A percentile compares a stretch with the other conserved stretches of the same genome.
Evolutionary conservation across 73 alveolate species (phyloP).

Genomic region (Tetrahymena borealis): DNA sequence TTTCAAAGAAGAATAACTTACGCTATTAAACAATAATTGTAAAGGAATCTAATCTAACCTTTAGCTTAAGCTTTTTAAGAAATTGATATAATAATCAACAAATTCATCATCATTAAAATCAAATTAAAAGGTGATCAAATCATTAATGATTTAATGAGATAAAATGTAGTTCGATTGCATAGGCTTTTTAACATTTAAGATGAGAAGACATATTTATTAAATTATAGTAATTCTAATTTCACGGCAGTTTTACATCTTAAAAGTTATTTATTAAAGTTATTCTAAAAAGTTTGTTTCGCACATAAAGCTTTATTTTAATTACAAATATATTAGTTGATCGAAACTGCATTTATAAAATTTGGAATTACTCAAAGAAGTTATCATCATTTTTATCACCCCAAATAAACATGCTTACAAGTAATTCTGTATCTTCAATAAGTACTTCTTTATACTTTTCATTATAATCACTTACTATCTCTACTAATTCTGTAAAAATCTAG

Average conservation of each 20-base stretch:
- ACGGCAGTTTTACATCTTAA: conserved; percentile 27
- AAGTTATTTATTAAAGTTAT: conserved; percentile 24
- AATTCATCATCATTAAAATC: conserved; percentile 59
- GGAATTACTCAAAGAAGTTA: conserved; percentile 39
- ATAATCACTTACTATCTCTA: background rate
- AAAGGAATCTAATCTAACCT: conserved; percentile 41
- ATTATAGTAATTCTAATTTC: conserved; percentile 47
- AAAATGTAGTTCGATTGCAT: conserved; percentile 6
- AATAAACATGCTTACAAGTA: background rate
- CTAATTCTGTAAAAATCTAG: background rate
- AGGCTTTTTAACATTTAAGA: conserved; percentile 40
- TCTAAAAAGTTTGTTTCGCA: conserved; percentile 48
- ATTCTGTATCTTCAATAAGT: background rate
- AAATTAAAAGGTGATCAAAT: conserved; percentile 35
- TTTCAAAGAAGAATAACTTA: background rate
- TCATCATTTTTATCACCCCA: conserved; percentile 44
- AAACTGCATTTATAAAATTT: too few relatives aligned
- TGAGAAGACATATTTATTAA: conserved; percentile 1
- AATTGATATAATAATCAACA: conserved; percentile 51
- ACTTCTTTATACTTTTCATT: background rate
- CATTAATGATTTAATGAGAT: conserved; percentile 46
- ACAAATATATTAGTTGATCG: background rate
- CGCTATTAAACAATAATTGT: conserved; percentile 27
- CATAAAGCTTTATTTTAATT: conserved; percentile 5
- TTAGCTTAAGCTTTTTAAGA: conserved; percentile 49